A percentile compares a stretch with the other conserved stretches of the same genome.
Evolutionary conservation across 106 monocot species (phyloP).

Genomic region (Ottelia alismoides): DNA sequence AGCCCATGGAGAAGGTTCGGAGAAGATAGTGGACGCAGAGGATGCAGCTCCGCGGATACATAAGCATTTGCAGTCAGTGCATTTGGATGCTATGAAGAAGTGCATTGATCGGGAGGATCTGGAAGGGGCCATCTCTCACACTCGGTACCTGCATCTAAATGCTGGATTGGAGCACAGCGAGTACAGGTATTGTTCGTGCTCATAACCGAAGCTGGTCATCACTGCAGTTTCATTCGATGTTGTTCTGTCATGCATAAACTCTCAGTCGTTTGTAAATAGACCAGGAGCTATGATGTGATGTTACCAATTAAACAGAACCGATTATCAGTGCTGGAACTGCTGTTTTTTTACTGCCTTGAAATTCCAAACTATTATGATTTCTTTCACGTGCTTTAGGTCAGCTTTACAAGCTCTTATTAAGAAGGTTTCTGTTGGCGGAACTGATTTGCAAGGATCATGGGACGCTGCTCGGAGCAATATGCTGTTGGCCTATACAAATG

Average conservation of each 20-base stretch:
- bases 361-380: background rate
- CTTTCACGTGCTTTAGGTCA: conserved; percentile 20
- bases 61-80: conserved; percentile 51
- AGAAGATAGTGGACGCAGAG: conserved; percentile 11
- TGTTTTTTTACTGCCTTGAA: background rate
- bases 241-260: background rate
- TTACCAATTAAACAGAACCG: background rate
- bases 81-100: conserved; percentile 45
- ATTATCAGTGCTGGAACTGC: background rate
- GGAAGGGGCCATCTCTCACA: conserved; percentile 32
- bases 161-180: conserved; percentile 47
- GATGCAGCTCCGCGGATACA: conserved; percentile 24
- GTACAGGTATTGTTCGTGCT: conserved; percentile 39
- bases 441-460: conserved; percentile 33
- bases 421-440: conserved; percentile 20
- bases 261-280: background rate
- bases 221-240: background rate
- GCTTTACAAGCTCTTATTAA: conserved; percentile 43
- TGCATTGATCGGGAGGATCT: conserved; percentile 25
- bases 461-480: conserved; percentile 30
- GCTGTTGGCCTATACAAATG: conserved; percentile 35
- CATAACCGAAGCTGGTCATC: background rate
- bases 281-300: background rate
- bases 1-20: background rate
- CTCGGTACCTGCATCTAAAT: conserved; percentile 57